phyloP scores from a whole-genome alignment of 2,329 filamentous ascomycete genomes.

The Phoma herbarum region DNA sequence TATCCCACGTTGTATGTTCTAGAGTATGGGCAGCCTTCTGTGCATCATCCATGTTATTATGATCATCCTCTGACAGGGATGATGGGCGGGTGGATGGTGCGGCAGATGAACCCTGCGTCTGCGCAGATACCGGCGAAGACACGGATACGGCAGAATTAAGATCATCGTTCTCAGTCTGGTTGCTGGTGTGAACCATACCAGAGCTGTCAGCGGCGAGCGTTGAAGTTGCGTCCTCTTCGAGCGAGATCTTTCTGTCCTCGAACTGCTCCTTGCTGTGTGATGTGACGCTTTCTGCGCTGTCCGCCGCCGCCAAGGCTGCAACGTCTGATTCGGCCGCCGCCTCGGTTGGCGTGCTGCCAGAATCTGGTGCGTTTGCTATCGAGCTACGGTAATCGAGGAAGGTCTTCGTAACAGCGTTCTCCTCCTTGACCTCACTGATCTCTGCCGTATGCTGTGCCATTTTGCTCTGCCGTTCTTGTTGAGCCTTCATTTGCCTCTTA shows the following conservation, averaged over 20 bases:
- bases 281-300: slow-evolving; percentile 5
- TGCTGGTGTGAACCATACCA: slow-evolving; percentile 61
- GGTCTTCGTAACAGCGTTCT: slow-evolving; percentile 6
- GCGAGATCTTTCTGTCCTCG: slow-evolving; percentile 26
- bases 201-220: slow-evolving; percentile 56
- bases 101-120: slow-evolving; percentile 50
- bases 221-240: slow-evolving; percentile 26
- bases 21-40: slow-evolving; percentile 27
- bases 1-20: slow-evolving; percentile 26
- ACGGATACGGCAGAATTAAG: slow-evolving; percentile 47
- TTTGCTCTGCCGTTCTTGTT: slow-evolving; percentile 44
- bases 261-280: slow-evolving; percentile 17
- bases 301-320: slow-evolving; percentile 4
- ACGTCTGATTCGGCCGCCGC: background rate
- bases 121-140: slow-evolving; percentile 50
- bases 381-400: slow-evolving; percentile 4
- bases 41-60: slow-evolving; percentile 28
- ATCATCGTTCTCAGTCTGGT: slow-evolving; percentile 46
- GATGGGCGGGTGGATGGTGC: slow-evolving; percentile 52
- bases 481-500: slow-evolving; percentile 74
- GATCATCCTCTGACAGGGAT: slow-evolving; percentile 52
- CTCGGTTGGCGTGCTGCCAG: slow-evolving; percentile 9
- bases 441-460: slow-evolving; percentile 18
- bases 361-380: slow-evolving; percentile 12
- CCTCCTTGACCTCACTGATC: slow-evolving; percentile 17